These are phyloP conservation scores for Claviceps fusiformis DNA, from an alignment of 2,329 filamentous ascomycete species.

Conservation along the genomic window DNA sequence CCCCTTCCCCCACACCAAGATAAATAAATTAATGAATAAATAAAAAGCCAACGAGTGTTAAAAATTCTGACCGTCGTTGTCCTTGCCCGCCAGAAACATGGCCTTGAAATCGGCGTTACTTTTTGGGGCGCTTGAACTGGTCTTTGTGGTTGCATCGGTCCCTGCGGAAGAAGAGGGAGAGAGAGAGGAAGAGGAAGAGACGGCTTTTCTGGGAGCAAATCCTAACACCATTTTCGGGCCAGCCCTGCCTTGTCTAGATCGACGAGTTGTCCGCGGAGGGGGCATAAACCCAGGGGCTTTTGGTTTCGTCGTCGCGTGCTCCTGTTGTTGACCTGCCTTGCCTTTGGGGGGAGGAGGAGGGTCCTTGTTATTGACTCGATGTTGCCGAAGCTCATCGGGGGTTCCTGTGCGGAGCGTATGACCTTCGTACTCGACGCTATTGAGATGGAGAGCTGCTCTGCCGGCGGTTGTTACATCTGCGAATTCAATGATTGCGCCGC, in stretches of 20 bases:
- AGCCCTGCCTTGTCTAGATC: conserved; percentile 26
- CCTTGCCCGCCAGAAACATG: conserved; percentile 25
- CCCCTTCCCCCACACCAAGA: no score
- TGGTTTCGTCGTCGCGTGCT: conserved; percentile 6
- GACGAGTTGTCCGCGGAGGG: conserved; percentile 27
- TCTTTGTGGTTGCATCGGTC: conserved; percentile 6
- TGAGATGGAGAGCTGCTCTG: conserved; percentile 49
- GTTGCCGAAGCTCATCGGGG: conserved; percentile 38
- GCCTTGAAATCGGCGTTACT: conserved; percentile 47
- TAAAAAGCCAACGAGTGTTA: background rate
- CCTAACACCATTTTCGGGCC: conserved; percentile 30
- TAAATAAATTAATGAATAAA: background rate
- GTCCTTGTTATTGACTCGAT: conserved; percentile 28
- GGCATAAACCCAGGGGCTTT: conserved; percentile 24
- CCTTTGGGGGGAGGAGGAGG: conserved; percentile 11
- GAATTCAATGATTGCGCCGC: conserved; percentile 79
- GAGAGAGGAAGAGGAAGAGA: background rate
- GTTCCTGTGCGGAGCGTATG: conserved; percentile 40
- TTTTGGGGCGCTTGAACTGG: conserved; percentile 22
- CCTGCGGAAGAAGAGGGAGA: conserved; percentile 6
- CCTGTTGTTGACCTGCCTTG: background rate
- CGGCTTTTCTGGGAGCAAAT: conserved; percentile 21
- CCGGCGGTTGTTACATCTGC: conserved; percentile 56
- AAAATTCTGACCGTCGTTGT: background rate
- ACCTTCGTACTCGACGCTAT: conserved; percentile 41